Percentiles rank a stretch among this genome's conserved stretches.
phyloP scores from a whole-genome alignment of 371 early-diverging fungal genomes.

The Entomophthora muscae region DNA sequence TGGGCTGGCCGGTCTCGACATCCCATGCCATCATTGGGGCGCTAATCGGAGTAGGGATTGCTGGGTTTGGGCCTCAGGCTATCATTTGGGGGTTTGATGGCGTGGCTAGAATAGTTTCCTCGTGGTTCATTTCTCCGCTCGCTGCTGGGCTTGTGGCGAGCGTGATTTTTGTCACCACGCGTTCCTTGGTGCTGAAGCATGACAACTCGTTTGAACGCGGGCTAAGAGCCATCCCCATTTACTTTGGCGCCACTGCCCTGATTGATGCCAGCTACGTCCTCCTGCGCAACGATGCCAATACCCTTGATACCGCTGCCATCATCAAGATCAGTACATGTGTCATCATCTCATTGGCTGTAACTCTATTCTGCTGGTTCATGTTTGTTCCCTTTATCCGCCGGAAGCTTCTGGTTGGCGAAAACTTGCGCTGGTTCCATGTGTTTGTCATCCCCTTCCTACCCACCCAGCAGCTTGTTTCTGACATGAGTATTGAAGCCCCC shows the following conservation, averaged over 20 bases:
- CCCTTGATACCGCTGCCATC: conserved; percentile 21
- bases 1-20: conserved; percentile 43
- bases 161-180: conserved; percentile 41
- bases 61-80: conserved; percentile 41
- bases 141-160: conserved; percentile 45
- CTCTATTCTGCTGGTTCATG: conserved; percentile 34
- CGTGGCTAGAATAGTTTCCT: conserved; percentile 46
- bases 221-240: conserved; percentile 56
- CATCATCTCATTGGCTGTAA: conserved; percentile 29
- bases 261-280: conserved; percentile 58
- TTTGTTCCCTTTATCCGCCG: conserved; percentile 42
- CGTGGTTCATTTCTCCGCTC: conserved; percentile 62
- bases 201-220: conserved; percentile 53
- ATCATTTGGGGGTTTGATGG: conserved; percentile 56
- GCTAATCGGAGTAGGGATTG: conserved; percentile 59
- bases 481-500: not conserved
- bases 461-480: conserved; percentile 15
- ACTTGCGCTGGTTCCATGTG: conserved; percentile 48
- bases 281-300: conserved; percentile 35
- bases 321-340: conserved; percentile 25
- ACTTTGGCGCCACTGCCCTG: conserved; percentile 48
- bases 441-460: conserved; percentile 26
- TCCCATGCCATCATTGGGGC: conserved; percentile 63
- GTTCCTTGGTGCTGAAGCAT: conserved; percentile 35
- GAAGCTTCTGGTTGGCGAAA: conserved; percentile 37